Base-by-base conservation (phyloP, 139 green algal species). In the Micractinium conductrix region DNA sequence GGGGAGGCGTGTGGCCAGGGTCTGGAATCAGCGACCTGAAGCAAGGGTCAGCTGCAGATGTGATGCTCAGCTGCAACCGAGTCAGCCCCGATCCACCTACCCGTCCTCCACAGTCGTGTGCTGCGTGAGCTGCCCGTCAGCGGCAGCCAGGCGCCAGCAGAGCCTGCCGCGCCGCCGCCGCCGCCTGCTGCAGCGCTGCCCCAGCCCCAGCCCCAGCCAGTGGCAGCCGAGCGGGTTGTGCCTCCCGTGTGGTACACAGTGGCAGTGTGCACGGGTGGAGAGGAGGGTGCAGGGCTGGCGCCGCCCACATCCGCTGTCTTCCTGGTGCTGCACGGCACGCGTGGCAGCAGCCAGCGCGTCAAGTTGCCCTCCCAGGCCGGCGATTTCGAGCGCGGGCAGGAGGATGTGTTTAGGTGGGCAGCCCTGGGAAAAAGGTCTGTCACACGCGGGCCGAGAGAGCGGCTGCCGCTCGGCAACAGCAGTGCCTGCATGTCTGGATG, bases 321-420 rank as follows among this genome's bases (percentile, higher is more conserved):
- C 37, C 60, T 94, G 6, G 62, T 67, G 14, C 81, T 95, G 73
- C 90, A 93, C 62, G 93, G 93, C 74, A 84, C 87, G 17, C 26
- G 71, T 0, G 92, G 91, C 42, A 85, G 83, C 78, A 93, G 84
- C 38, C 79, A 88, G 22, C 42, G 67, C 8, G 37, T 87, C 14
- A 72, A 83, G 21, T 86, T 96, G 63, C 90, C 91, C 4, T 91
- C 89, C 0, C 78, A 85, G 44, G 85, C 89, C 5, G 91, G 93
- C 76, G 85, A 92, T 60, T 96, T 96, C 84, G 85, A 92, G 85
- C 86, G 91, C 0, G 91, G 89, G 10, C 74, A 85, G 42, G 86
- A 83, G 22, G 91, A 94, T 80, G 87, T 74, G 10, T 96, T 96
- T 84, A 78, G 70, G 70, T 78, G 42, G 19, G 67, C 4, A 33